Evolutionary conservation across 2,329 filamentous ascomycete genomes (phyloP).

Genomic region (Thyridium curvatum): DNA sequence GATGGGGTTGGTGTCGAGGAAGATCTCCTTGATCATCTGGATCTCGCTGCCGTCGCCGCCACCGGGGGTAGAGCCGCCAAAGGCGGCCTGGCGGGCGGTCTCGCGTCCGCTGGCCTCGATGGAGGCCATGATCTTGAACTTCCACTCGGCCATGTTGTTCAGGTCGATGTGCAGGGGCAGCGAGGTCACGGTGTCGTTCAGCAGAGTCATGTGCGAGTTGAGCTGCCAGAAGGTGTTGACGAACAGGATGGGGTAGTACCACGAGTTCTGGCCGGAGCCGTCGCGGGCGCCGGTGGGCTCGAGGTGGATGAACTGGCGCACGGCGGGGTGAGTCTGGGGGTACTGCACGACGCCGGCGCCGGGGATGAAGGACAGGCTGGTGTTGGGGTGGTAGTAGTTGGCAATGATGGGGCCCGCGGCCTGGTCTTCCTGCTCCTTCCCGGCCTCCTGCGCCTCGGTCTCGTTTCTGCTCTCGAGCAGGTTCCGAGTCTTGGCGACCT

Average conservation of each 20-base stretch:
- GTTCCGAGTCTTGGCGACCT: conserved; percentile 79
- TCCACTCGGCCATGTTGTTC: conserved; percentile 78
- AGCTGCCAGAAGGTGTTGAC: conserved; percentile 98
- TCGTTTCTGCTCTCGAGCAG: conserved; percentile 55
- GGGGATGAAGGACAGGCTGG: conserved; percentile 81
- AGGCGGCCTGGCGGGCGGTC: conserved; percentile 70
- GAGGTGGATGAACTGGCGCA: conserved; percentile 71
- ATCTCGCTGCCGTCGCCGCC: conserved; percentile 89
- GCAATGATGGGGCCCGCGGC: conserved; percentile 62
- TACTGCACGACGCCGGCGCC: conserved; percentile 67
- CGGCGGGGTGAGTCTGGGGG: conserved; percentile 61
- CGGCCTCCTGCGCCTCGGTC: conserved; percentile 40
- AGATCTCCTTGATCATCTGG: conserved; percentile 93
- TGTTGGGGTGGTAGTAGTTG: conserved; percentile 93
- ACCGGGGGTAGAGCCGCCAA: conserved; percentile 63
- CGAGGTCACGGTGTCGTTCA: conserved; percentile 83
- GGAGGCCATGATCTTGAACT: conserved; percentile 78
- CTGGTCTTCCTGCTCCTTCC: conserved; percentile 43
- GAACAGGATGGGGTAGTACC: conserved; percentile 88
- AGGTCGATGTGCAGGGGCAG: conserved; percentile 80
- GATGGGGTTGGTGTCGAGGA: conserved; percentile 90
- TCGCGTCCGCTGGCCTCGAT: conserved; percentile 86
- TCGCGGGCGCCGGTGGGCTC: conserved; percentile 80
- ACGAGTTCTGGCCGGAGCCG: conserved; percentile 76
- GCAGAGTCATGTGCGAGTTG: conserved; percentile 78